These are phyloP conservation scores for Fragilaria radians DNA, from an alignment of 108 stramenopile species.

Conservation along the genomic window DNA sequence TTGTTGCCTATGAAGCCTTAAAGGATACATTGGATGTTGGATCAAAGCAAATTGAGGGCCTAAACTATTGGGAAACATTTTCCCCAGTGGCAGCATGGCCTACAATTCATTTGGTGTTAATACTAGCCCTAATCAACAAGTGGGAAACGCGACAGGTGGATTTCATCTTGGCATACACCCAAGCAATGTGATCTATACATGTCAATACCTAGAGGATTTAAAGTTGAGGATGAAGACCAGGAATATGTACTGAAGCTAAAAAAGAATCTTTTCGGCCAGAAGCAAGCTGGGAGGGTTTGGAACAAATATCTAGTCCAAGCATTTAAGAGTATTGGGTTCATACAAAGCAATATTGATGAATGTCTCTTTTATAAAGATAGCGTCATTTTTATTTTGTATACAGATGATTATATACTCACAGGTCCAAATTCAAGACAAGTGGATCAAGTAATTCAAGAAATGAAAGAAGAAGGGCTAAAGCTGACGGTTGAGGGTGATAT, in stretches of 20 bases:
- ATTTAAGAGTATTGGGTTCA: conserved; percentile 19
- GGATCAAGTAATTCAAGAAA: conserved; percentile 11
- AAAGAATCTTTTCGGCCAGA: conserved; percentile 33
- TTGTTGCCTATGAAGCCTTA: no score
- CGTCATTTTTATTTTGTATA: conserved; percentile 34
- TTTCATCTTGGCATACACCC: conserved; percentile 31
- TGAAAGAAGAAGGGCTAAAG: neutral
- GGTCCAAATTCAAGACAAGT: conserved; percentile 22
- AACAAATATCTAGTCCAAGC: conserved; percentile 23
- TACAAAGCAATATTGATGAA: conserved; percentile 31
- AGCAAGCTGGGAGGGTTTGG: conserved; percentile 32
- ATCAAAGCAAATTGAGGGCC: no score
- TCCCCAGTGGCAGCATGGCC: conserved; percentile 43
- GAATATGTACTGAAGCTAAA: conserved; percentile 29
- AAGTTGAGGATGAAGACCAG: conserved; percentile 9
- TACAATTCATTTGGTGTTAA: conserved; percentile 26
- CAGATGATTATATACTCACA: conserved; percentile 36
- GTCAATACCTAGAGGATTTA: conserved; percentile 36
- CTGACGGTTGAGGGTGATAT: conserved; percentile 9
- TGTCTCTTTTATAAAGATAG: conserved; percentile 40
- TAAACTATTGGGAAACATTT: conserved; percentile 39
- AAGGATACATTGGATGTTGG: no score
- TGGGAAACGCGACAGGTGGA: conserved; percentile 3
- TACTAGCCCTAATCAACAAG: conserved; percentile 5
- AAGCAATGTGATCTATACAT: conserved; percentile 40